Evolutionary conservation across 345 rosid species (phyloP), one percentile per base, ranked within the genome.

Genomic region (Abelmoschus esculentus): DNA sequence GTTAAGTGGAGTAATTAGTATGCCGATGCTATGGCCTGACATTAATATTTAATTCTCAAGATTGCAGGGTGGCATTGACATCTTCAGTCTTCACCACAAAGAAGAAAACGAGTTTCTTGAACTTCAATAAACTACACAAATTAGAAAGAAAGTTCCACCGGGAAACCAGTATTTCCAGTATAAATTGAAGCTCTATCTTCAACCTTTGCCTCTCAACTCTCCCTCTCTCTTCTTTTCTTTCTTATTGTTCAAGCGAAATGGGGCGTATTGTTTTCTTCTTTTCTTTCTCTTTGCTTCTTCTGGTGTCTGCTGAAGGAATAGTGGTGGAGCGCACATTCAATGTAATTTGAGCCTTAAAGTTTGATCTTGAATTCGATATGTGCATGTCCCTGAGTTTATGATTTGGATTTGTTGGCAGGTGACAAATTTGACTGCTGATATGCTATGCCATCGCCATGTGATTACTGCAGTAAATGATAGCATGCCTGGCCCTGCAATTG

Each of bases 311-410:
- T 22, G 92, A 83, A 10, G 90, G 84, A 31, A 13, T 15, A 46
- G 78, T 82, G 49, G 89, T 93, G 15, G 90, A 93, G 59, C 91
- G 88, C 77, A 73, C 96, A 5, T 85, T 92, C 76, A 10, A 82
- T 61, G 98, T 90, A 92, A 82, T 22, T 22, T 22, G 26, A 22
- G 26, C 26, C 26, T 22, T 15, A 6, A 2, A 13, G n/a, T 22
- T 22, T 22, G 26, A 22, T 0, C 26, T 22, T 22, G 26, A 22
- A 22, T 22, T 22, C 26, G 44, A 40, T 40, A 8, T 40, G 2
- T 10, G 8, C 44, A 40, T 40, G 44, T 40, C 44, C 44, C 44
- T 40, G 11, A 40, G 44, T 76, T 5, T 13, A 40, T 40, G 1
- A 40, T 40, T 8, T 5, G n/a, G 6, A 36, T 17, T 61, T 61